Evolutionary conservation across 441 rosid genomes (phyloP).

Genomic region (Jatropha multifida): DNA sequence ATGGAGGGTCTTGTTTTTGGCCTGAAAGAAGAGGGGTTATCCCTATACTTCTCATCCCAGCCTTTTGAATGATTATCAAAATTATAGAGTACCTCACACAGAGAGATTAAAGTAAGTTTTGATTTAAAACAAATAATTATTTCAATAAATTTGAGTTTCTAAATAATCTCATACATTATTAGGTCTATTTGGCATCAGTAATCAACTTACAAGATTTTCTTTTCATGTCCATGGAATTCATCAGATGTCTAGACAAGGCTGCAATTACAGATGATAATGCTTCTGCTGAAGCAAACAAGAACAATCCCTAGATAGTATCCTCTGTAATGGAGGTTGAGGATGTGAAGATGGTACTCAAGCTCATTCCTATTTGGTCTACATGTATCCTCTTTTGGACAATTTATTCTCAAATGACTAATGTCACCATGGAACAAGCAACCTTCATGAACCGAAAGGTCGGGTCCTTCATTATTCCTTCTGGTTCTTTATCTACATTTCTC

Average conservation of each 20-base stretch:
- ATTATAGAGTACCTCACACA: constrained; percentile 55
- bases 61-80: constrained; percentile 56
- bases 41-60: constrained; percentile 55
- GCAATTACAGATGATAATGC: constrained; percentile 43
- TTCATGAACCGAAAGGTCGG: constrained; percentile 65
- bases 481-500: constrained; percentile 64
- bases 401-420: constrained; percentile 90
- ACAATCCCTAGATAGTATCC: constrained; percentile 59
- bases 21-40: constrained; percentile 66
- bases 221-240: constrained; percentile 9
- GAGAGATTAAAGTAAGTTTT: constrained; percentile 53
- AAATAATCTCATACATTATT: too few species aligned
- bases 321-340: constrained; percentile 82
- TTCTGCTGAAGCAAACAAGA: constrained; percentile 26
- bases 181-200: too few species aligned
- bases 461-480: constrained; percentile 57
- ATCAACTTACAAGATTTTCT: not conserved
- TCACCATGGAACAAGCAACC: constrained; percentile 80
- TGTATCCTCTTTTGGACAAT: constrained; percentile 85
- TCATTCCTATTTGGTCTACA: constrained; percentile 87
- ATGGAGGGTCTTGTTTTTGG: constrained; percentile 67
- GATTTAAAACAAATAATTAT: not conserved
- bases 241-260: constrained; percentile 80
- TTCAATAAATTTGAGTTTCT: not conserved
- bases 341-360: constrained; percentile 69